phyloP scores from a whole-genome alignment of 2,329 filamentous ascomycete genomes.

The Trichoderma sp. region DNA sequence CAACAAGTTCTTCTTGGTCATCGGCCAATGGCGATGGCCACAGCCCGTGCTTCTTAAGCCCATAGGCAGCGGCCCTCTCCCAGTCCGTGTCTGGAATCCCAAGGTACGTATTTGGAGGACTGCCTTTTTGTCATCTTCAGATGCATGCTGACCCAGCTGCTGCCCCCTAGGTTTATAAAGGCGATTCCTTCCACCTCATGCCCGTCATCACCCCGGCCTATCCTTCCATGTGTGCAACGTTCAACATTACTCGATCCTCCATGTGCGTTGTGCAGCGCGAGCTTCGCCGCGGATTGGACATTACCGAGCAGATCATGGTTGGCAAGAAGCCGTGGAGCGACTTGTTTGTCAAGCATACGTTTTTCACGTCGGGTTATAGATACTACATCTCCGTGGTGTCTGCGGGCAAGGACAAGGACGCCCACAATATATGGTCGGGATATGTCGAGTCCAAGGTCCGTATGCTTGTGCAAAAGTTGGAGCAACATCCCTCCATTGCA shows the following conservation, averaged over 20 bases:
- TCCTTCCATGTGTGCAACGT: slow-evolving; percentile 95
- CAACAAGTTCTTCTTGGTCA: slow-evolving; percentile 89
- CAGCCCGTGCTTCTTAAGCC: slow-evolving; percentile 86
- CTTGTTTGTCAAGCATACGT: slow-evolving; percentile 83
- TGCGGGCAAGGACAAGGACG: slow-evolving; percentile 77
- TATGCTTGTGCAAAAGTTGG: slow-evolving; percentile 76
- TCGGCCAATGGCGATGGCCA: slow-evolving; percentile 90
- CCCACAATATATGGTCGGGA: slow-evolving; percentile 83
- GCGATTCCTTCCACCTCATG: slow-evolving; percentile 87
- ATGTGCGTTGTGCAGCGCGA: slow-evolving; percentile 81
- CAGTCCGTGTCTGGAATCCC: slow-evolving; percentile 92
- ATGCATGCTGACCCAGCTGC: slow-evolving; percentile 18
- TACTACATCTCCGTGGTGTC: slow-evolving; percentile 91
- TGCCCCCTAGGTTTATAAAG: slow-evolving; percentile 63
- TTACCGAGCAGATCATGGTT: slow-evolving; percentile 74
- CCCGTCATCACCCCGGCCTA: slow-evolving; percentile 97
- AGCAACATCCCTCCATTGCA: slow-evolving; percentile 74
- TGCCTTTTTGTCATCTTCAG: neutral
- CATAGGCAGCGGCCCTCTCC: slow-evolving; percentile 77
- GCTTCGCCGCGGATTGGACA: slow-evolving; percentile 70
- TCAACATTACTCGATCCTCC: slow-evolving; percentile 86
- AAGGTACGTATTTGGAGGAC: slow-evolving; percentile 52
- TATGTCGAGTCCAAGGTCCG: slow-evolving; percentile 92
- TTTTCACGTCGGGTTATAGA: slow-evolving; percentile 90
- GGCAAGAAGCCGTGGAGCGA: slow-evolving; percentile 80